Evolutionary conservation across 2,329 filamentous ascomycete genomes (phyloP).

Genomic region (Colletotrichum tropicale): DNA sequence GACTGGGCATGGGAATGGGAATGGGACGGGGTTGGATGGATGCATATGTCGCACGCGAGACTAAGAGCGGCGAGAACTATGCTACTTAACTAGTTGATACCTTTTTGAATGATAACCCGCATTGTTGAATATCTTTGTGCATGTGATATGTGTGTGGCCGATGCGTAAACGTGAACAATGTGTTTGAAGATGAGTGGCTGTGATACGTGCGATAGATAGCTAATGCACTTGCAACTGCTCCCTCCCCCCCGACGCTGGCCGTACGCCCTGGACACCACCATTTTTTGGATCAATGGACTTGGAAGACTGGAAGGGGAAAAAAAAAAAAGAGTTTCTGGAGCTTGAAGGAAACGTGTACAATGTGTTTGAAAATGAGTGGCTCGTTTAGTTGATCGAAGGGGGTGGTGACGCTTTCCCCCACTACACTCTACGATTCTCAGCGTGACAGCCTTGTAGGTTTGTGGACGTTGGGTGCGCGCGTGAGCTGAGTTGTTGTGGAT

Average conservation of each 20-base stretch:
- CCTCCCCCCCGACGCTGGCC: background rate
- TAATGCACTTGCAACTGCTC: background rate
- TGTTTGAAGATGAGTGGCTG: slow-evolving; percentile 7
- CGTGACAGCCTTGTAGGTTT: slow-evolving; percentile 1
- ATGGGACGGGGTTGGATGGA: background rate
- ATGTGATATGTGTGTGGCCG: background rate
- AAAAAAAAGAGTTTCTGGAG: background rate
- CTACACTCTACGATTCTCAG: background rate
- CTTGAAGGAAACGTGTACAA: background rate
- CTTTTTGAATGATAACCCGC: slow-evolving; percentile 5
- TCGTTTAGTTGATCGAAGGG: background rate
- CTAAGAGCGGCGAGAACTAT: background rate
- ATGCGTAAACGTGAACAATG: slow-evolving; percentile 5
- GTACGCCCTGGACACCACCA: background rate
- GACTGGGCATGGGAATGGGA: background rate
- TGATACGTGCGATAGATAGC: background rate
- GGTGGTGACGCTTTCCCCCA: background rate
- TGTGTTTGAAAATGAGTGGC: slow-evolving; percentile 7
- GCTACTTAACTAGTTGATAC: background rate
- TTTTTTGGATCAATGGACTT: background rate
- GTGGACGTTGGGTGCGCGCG: background rate
- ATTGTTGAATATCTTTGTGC: background rate
- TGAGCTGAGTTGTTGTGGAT: background rate
- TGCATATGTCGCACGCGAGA: background rate
- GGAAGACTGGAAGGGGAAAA: background rate